Evolutionary conservation across 2,329 filamentous ascomycete genomes (phyloP), one percentile per base, ranked within the genome.

Genomic region (Colletotrichum costaricense): DNA sequence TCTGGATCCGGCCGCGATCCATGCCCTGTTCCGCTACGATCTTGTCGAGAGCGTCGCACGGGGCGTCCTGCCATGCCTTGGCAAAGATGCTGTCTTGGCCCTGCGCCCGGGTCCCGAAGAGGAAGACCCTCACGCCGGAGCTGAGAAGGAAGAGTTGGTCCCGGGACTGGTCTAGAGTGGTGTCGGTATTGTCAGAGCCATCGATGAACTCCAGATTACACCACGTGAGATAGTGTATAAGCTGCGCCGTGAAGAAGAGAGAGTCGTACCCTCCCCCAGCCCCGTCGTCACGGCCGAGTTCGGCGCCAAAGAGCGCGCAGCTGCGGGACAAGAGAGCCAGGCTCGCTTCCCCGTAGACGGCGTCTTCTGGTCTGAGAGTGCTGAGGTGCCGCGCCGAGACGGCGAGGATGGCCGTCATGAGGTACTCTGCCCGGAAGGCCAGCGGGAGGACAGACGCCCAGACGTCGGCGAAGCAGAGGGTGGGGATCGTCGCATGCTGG

Each of bases 201-300:
- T 79, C 78, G 24, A 80, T 73, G 60, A 79, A 79, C 5, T 73
- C 74, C 3, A 80, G 63, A 56, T 80, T 75, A 56, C 75, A 76
- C 79, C 80, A 81, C 8, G 77, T 75, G n/a, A 81, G 76, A 56
- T 79, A 79, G 28, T 80, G 78, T 63, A 81, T 77, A 12, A 80
- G 74, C 60, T 78, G 75, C n/a, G 78, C 76, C 2, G 77, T 78
- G 63, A 80, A 76, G 24, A 78, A 75, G 12, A 72, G 49, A n/a
- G 72, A 14, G 57, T 74, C 38, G 16, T 55, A 60, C 38, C 46
- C 72, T 12, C 33, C 57, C 26, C 54, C 72, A 9, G 33, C 57
- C 38, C 24, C 38, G 24, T 67, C 58, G 7, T 72, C 63, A 8
- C 42, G 67, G 6, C 69, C 75, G 3, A 81, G 75, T 4, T 71